Percentiles rank a stretch among this genome's conserved stretches.
These are phyloP conservation scores for Fragaria nilgerrensis DNA, from an alignment of 306 rosid species.

Conservation along the genomic window DNA sequence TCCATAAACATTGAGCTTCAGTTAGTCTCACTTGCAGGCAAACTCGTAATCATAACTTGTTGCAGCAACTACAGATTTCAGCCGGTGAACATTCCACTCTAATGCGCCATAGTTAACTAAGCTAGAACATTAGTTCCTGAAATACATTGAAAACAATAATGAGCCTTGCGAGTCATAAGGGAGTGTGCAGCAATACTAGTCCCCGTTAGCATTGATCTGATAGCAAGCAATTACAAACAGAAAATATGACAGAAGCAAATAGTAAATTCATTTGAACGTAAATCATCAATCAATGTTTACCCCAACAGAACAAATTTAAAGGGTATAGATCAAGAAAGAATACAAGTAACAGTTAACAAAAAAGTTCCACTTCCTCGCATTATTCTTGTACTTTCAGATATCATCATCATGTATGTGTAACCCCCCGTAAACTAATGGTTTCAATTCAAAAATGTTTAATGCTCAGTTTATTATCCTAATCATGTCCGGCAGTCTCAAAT, in stretches of 20 bases:
- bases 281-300: background rate
- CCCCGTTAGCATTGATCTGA: no score
- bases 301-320: background rate
- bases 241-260: background rate
- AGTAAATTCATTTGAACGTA: background rate
- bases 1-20: no score
- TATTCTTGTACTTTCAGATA: slow-evolving; percentile 27
- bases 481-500: slow-evolving; percentile 40
- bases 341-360: slow-evolving; percentile 20
- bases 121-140: no score
- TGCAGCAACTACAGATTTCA: no score
- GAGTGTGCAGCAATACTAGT: no score
- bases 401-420: slow-evolving; percentile 14
- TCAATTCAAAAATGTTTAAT: slow-evolving; percentile 18
- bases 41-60: no score
- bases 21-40: no score
- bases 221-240: no score
- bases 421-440: slow-evolving; percentile 8
- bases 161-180: no score
- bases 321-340: background rate
- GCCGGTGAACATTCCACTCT: no score
- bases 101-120: no score
- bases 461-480: slow-evolving; percentile 11
- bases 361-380: slow-evolving; percentile 13
- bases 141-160: no score